phyloP scores from a whole-genome alignment of 1,284 basidiomycete species.

The Lentinus polychrous region DNA sequence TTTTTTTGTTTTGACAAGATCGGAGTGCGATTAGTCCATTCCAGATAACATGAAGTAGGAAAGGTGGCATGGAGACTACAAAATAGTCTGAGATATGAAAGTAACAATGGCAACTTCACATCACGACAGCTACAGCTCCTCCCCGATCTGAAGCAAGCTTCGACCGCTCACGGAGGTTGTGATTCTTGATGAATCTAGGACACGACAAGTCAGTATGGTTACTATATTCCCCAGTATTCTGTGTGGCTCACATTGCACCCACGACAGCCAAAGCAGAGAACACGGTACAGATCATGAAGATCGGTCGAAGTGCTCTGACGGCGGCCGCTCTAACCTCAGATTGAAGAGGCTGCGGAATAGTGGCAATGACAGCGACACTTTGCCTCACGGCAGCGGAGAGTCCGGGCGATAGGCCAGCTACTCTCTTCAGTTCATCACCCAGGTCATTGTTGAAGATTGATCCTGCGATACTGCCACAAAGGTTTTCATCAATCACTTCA shows the following conservation, averaged over 20 bases:
- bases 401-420: constrained; percentile 4
- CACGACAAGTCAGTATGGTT: background rate
- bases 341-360: constrained; percentile 7
- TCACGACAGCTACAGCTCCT: too few species aligned
- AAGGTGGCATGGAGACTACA: too few species aligned
- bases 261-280: too few species aligned
- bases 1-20: too few species aligned
- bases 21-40: too few species aligned
- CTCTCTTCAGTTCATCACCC: background rate
- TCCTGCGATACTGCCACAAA: constrained; percentile 7
- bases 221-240: too few species aligned
- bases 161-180: constrained; percentile 3
- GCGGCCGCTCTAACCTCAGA: constrained; percentile 5
- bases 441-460: constrained; percentile 9
- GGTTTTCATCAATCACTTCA: background rate
- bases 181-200: constrained; percentile 1
- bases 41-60: too few species aligned
- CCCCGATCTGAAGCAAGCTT: too few species aligned
- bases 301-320: background rate
- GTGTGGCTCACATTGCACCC: background rate
- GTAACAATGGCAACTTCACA: too few species aligned
- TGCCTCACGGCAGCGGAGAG: background rate
- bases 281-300: constrained; percentile 1
- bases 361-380: constrained; percentile 7
- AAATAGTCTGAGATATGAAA: too few species aligned